Conservation (phyloP, 169 alveolate genomes). For the Babesia ovata region DNA sequence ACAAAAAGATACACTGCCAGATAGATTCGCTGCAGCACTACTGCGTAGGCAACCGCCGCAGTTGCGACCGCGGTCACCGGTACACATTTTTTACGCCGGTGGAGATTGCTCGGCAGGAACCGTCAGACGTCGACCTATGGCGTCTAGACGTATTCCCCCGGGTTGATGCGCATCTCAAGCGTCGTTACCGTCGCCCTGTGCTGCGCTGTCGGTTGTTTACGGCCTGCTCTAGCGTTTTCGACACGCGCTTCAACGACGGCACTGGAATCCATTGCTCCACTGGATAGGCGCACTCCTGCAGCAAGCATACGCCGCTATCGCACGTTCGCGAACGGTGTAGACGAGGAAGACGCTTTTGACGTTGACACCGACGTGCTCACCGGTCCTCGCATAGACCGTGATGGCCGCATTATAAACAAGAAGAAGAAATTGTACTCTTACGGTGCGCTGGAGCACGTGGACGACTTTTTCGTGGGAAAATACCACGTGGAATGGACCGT, state of each 20-base stretch:
- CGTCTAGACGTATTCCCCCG: too few species aligned
- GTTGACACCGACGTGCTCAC: slow-evolving; percentile 9
- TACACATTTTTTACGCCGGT: too few species aligned
- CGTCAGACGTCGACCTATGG: too few species aligned
- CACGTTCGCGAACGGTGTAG: not conserved
- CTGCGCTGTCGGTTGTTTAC: not conserved
- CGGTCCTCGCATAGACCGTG: slow-evolving; percentile 47
- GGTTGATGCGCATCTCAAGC: not conserved
- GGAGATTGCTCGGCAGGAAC: too few species aligned
- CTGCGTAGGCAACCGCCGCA: too few species aligned
- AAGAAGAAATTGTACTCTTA: slow-evolving; percentile 55
- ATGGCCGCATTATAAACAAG: slow-evolving; percentile 57
- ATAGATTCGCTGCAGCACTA: too few species aligned
- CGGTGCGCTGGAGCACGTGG: slow-evolving; percentile 62
- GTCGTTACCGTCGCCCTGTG: slow-evolving; percentile 4
- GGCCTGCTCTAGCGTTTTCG: slow-evolving; percentile 2
- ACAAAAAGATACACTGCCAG: too few species aligned
- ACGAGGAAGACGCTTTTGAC: not conserved
- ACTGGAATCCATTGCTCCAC: not conserved
- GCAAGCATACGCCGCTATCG: not conserved
- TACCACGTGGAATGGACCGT: slow-evolving; percentile 66
- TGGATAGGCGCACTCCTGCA: not conserved
- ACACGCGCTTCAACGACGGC: not conserved
- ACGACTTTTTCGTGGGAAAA: slow-evolving; percentile 64
- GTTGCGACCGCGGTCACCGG: too few species aligned